Evolutionary conservation across 2,329 filamentous ascomycete genomes (phyloP).

Genomic region (Aureobasidium leucospermi): DNA sequence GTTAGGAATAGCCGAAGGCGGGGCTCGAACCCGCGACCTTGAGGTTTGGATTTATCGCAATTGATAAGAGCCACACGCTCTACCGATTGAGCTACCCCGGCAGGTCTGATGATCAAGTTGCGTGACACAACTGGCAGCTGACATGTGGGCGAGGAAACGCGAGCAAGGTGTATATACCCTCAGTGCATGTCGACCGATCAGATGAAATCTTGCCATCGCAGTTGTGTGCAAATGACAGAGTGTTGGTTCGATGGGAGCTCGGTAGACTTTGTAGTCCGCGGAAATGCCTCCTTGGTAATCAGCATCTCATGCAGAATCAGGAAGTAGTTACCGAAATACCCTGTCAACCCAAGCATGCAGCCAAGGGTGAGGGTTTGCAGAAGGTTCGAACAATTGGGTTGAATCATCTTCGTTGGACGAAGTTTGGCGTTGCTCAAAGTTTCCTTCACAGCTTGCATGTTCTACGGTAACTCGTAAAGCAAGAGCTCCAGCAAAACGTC

Average conservation of each 20-base stretch:
- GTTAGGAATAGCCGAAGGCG: constrained; percentile 22
- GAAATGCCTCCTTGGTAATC: too few relatives aligned
- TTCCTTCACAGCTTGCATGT: background rate
- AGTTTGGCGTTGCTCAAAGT: background rate
- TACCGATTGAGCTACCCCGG: constrained; percentile 43
- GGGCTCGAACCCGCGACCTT: constrained; percentile 22
- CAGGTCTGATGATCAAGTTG: constrained; percentile 16
- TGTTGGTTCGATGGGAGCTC: too few relatives aligned
- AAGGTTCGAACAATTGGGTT: too few relatives aligned
- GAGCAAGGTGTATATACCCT: background rate
- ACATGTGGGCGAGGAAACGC: background rate
- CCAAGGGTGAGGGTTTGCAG: too few relatives aligned
- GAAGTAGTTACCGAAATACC: too few relatives aligned
- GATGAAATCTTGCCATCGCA: too few relatives aligned
- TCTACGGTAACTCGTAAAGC: background rate
- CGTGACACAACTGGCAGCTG: background rate
- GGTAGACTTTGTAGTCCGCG: too few relatives aligned
- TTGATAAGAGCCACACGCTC: constrained; percentile 39
- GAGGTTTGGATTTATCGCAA: too few relatives aligned
- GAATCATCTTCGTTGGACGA: background rate
- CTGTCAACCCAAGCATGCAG: too few relatives aligned
- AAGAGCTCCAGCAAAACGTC: background rate
- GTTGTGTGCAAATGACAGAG: too few relatives aligned
- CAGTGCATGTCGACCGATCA: too few relatives aligned
- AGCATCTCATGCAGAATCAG: too few relatives aligned